Evolutionary conservation across 495 filamentous ascomycete species (phyloP), one percentile per base, ranked within the genome.

Genomic region (Geopyxis carbonaria): DNA sequence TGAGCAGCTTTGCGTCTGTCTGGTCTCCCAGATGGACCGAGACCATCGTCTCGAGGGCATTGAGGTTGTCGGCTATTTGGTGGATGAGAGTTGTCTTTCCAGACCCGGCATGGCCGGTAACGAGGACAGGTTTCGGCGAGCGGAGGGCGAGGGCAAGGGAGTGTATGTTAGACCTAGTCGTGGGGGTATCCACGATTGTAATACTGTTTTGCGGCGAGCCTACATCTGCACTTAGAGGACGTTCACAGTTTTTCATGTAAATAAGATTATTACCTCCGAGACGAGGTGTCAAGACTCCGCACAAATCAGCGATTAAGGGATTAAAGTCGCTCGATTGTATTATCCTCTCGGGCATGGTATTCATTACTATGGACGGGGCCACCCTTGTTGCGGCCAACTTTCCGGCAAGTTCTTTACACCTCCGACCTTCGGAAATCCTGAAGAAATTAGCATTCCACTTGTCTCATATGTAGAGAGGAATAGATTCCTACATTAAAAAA

Each of bases 1-100:
- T 69, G 27, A 99, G 70, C 57, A 89, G 76, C 51, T 94, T 99
- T 0, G 84, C 84, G 61, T 99, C 91, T 0, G 80, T 93, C 59
- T 99, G 91, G 57, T 94, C 91, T 50, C 94, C 94, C 21, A 99
- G 65, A 54, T 95, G 84, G 23, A 99, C 67, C 6, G 85, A 93
- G 23, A 95, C 73, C 71, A 95, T 77, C 28, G 72, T 70, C 18
- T 69, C 63, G 5, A 76, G 67, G 44, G 78, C 78, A 18, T 76
- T 76, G 44, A 93, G 69, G 29, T 71, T 70, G 45, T 66, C 67
- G 15, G 91, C 85, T 44, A 87, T 66, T 45, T 93, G 78, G 55
- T 80, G 77, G n/a, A 86, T 71, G 20, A 86, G 49, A 2, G 76
- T 75, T 2, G 87, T 92, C 60, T 99, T 99, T 19, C 91, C 91